Percentiles rank a stretch among this genome's conserved stretches.
Conservation (phyloP, 805 yeast genomes). For the Kluyveromyces aestuarii region DNA sequence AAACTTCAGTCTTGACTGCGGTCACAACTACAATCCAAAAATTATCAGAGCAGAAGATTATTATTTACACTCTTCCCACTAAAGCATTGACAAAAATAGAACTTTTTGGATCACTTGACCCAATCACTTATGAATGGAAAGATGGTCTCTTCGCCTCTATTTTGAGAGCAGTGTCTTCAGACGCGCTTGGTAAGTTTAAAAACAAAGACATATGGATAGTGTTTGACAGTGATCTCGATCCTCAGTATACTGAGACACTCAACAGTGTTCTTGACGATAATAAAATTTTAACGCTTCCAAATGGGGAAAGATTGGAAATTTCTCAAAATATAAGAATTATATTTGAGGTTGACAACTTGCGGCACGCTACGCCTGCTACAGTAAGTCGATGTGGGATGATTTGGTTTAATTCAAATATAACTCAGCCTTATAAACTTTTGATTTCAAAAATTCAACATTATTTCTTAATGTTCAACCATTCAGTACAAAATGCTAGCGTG, state of each 20-base stretch:
- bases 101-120: constrained; percentile 63
- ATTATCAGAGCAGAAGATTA: constrained; percentile 30
- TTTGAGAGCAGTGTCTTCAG: constrained; percentile 42
- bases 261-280: constrained; percentile 91
- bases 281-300: constrained; percentile 69
- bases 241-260: constrained; percentile 85
- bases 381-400: constrained; percentile 87
- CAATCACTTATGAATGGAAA: constrained; percentile 80
- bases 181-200: constrained; percentile 14
- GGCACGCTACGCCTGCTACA: constrained; percentile 80
- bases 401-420: constrained; percentile 35
- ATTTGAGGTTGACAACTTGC: constrained; percentile 66
- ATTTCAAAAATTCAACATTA: background rate
- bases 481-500: background rate
- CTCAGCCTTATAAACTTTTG: constrained; percentile 1
- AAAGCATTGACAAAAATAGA: constrained; percentile 60
- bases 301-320: constrained; percentile 72
- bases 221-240: constrained; percentile 90
- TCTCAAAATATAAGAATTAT: constrained; percentile 56
- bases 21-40: constrained; percentile 37
- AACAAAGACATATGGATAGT: constrained; percentile 66
- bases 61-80: constrained; percentile 52
- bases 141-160: constrained; percentile 76
- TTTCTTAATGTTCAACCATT: too few species aligned
- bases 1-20: constrained; percentile 44